These are phyloP conservation scores for Ceratobasidium sp. DNA, from an alignment of 1,284 basidiomycete genomes.

Conservation along the genomic window DNA sequence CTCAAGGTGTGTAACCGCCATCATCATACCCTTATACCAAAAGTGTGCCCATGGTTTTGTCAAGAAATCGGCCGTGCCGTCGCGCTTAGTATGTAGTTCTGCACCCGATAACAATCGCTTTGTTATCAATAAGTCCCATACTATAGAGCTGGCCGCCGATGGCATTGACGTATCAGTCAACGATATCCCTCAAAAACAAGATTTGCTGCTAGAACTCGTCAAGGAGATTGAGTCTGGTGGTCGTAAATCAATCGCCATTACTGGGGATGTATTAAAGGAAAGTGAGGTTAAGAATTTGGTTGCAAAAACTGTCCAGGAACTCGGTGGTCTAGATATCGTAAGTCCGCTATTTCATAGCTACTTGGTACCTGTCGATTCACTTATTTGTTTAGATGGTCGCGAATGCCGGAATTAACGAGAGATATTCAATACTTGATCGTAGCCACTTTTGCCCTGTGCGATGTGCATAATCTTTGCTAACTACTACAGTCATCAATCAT, in stretches of 20 bases:
- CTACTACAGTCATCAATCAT: no score
- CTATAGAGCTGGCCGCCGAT: conserved; percentile 58
- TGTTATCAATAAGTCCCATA: background rate
- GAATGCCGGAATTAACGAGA: conserved; percentile 51
- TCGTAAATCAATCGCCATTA: conserved; percentile 38
- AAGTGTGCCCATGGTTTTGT: background rate
- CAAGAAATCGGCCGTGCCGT: conserved; percentile 64
- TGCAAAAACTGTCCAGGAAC: conserved; percentile 42
- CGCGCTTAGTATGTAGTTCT: conserved; percentile 54
- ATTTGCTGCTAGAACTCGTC: conserved; percentile 50
- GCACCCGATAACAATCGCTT: background rate
- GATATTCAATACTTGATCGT: conserved; percentile 48
- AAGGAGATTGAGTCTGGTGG: conserved; percentile 43
- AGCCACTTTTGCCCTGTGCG: background rate
- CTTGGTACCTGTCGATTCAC: conserved; percentile 26
- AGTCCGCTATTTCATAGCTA: background rate
- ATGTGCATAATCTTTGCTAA: background rate
- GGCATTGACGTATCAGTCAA: conserved; percentile 61
- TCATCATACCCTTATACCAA: background rate
- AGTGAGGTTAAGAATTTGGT: conserved; percentile 52
- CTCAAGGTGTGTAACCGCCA: conserved; percentile 41
- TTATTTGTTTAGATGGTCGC: conserved; percentile 52
- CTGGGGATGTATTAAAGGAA: conserved; percentile 51
- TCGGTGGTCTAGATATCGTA: conserved; percentile 49
- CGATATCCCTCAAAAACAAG: conserved; percentile 57